Conservation (phyloP, 495 filamentous ascomycete species). For the Trichoderma erinaceum region DNA sequence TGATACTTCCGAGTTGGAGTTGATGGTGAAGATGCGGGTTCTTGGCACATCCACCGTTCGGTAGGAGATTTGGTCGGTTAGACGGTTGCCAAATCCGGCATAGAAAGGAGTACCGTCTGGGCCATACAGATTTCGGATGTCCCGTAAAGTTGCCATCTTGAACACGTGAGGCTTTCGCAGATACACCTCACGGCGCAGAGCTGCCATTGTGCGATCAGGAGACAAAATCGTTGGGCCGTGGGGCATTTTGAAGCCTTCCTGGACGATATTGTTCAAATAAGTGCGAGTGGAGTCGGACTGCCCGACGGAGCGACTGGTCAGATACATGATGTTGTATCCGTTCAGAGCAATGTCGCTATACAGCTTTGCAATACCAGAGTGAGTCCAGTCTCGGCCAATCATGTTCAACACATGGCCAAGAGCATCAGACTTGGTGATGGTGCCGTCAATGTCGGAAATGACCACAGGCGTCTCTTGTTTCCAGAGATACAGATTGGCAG, state of each 20-base stretch:
- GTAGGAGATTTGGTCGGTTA: constrained; percentile 95
- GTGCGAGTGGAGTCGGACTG: constrained; percentile 87
- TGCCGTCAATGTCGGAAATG: constrained; percentile 98
- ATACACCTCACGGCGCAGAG: constrained; percentile 87
- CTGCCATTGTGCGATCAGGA: constrained; percentile 94
- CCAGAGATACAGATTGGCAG: constrained; percentile 90
- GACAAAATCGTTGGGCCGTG: constrained; percentile 91
- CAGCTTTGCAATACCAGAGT: constrained; percentile 90
- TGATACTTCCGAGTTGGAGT: constrained; percentile 94
- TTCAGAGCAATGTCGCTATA: constrained; percentile 95
- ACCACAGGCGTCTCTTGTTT: constrained; percentile 83
- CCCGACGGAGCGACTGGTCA: constrained; percentile 89
- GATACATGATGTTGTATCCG: constrained; percentile 97
- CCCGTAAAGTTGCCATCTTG: constrained; percentile 96
- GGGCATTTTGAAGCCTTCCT: constrained; percentile 81
- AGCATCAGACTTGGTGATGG: constrained; percentile 97
- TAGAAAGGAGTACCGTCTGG: constrained; percentile 79
- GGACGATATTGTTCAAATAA: constrained; percentile 83
- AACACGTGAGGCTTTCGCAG: constrained; percentile 96
- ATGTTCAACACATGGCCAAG: constrained; percentile 96
- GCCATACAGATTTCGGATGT: constrained; percentile 86
- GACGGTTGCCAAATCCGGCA: constrained; percentile 92
- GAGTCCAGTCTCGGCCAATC: constrained; percentile 98
- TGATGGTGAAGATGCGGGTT: constrained; percentile 96
- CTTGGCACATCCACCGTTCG: constrained; percentile 91